phyloP scores from a whole-genome alignment of 148 eudicot species.

The Chenopodium quinoa region DNA sequence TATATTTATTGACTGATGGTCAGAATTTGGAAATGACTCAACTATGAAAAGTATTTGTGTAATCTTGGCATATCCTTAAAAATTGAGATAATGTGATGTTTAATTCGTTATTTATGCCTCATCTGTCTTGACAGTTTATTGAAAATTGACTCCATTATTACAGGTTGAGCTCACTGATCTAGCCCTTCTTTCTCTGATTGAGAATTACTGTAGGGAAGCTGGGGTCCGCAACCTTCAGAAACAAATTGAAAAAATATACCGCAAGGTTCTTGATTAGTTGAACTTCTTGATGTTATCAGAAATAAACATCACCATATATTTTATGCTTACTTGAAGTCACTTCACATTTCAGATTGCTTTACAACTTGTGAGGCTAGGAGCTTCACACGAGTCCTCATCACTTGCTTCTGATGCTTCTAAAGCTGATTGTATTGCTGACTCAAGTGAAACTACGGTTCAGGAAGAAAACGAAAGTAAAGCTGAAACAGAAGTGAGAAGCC shows the following conservation, averaged over 20 bases:
- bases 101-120: not conserved
- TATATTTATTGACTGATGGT: not conserved
- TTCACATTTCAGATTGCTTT: conserved; percentile 71
- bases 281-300: not conserved
- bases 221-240: conserved; percentile 98
- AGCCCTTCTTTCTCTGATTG: conserved; percentile 88
- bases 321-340: not conserved
- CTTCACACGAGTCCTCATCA: conserved; percentile 30
- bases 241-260: conserved; percentile 95
- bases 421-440: conserved; percentile 34
- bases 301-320: conserved; percentile 6
- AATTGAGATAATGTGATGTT: not conserved
- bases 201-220: conserved; percentile 95
- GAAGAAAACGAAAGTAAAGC: conserved; percentile 29
- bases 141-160: conserved; percentile 9
- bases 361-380: conserved; percentile 73
- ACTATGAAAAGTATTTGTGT: not conserved
- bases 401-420: conserved; percentile 28
- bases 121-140: not conserved
- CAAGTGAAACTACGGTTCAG: conserved; percentile 35
- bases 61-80: not conserved
- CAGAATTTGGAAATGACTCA: not conserved
- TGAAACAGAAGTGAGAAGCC: conserved; percentile 30
- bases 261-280: conserved; percentile 57
- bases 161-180: conserved; percentile 93